A percentile compares a stretch with the other conserved stretches of the same genome.
Conservation (phyloP, 805 yeast genomes). For the Metschnikowia peoriensis region DNA sequence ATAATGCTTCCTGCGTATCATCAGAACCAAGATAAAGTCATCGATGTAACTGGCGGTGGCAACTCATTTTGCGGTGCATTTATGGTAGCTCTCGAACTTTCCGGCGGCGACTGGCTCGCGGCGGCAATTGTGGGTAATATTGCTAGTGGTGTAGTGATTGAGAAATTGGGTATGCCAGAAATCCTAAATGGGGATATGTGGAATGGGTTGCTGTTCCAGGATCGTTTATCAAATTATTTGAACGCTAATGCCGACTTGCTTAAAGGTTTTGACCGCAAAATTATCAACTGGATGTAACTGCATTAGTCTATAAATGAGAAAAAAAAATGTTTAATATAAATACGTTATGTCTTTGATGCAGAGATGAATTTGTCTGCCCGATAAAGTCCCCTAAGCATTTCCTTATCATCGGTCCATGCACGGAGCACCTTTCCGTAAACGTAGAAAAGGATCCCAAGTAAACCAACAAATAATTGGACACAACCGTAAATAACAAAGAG, state of each 20-base stretch:
- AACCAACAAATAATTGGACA: conserved; percentile 47
- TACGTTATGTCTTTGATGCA: neutral
- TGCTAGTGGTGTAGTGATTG: conserved; percentile 80
- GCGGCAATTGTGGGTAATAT: conserved; percentile 70
- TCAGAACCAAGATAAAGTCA: conserved; percentile 31
- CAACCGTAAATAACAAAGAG: conserved; percentile 53
- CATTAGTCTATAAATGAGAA: neutral
- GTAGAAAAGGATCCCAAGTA: conserved; percentile 51
- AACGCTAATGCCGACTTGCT: conserved; percentile 12
- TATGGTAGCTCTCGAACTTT: conserved; percentile 54
- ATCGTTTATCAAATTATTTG: conserved; percentile 45
- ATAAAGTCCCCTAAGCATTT: conserved; percentile 40
- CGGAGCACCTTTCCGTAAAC: conserved; percentile 52
- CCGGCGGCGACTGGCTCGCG: conserved; percentile 47
- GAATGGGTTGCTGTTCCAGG: conserved; percentile 55
- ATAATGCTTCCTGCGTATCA: conserved; percentile 78
- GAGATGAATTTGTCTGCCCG: conserved; percentile 2
- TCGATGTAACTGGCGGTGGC: conserved; percentile 48
- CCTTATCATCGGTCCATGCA: conserved; percentile 50
- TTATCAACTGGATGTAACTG: conserved; percentile 7
- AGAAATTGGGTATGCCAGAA: conserved; percentile 71
- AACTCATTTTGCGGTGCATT: conserved; percentile 44
- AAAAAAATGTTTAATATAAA: no score
- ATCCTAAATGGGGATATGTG: conserved; percentile 42
- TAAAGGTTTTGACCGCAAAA: neutral